phyloP scores from a whole-genome alignment of 2,329 filamentous ascomycete species.

The Colletotrichum neosansevieriae region DNA sequence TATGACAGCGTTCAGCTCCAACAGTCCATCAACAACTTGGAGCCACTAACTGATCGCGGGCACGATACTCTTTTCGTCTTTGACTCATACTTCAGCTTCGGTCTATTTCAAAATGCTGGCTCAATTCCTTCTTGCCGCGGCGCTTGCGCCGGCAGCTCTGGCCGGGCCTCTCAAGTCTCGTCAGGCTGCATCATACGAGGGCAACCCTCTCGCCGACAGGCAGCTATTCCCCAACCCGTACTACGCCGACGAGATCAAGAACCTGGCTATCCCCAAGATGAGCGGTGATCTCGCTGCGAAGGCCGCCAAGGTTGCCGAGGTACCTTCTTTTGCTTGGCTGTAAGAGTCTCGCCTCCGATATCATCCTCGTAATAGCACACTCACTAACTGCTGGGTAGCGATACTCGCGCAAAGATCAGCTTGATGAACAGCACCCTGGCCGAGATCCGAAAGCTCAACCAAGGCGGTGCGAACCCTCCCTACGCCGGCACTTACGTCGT shows the following conservation, averaged over 20 bases:
- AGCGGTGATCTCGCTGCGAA: conserved; percentile 57
- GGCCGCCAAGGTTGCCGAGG: conserved; percentile 46
- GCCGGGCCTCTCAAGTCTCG: conserved; percentile 33
- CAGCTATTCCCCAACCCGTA: conserved; percentile 53
- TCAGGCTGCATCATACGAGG: conserved; percentile 45
- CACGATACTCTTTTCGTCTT: conserved; percentile 8
- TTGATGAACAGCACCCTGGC: conserved; percentile 47
- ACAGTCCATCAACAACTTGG: not conserved
- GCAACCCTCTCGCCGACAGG: conserved; percentile 51
- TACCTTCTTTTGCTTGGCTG: conserved; percentile 49
- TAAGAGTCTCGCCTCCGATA: conserved; percentile 30
- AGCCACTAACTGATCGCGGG: conserved; percentile 1
- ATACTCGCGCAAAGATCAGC: conserved; percentile 49
- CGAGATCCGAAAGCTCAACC: conserved; percentile 43
- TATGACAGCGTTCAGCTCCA: not conserved
- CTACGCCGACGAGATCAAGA: conserved; percentile 53
- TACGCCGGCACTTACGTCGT: conserved; percentile 49
- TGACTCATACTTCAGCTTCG: not conserved
- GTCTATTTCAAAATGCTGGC: conserved; percentile 6
- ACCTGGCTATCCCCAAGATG: conserved; percentile 65
- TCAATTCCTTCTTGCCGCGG: conserved; percentile 32
- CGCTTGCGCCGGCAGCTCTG: conserved; percentile 31
- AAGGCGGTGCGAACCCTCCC: conserved; percentile 41
- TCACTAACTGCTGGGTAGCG: conserved; percentile 40
- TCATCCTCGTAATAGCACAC: not conserved